Conservation (phyloP, 129 eudicot genomes). For the Gnaphalium uliginosum region DNA sequence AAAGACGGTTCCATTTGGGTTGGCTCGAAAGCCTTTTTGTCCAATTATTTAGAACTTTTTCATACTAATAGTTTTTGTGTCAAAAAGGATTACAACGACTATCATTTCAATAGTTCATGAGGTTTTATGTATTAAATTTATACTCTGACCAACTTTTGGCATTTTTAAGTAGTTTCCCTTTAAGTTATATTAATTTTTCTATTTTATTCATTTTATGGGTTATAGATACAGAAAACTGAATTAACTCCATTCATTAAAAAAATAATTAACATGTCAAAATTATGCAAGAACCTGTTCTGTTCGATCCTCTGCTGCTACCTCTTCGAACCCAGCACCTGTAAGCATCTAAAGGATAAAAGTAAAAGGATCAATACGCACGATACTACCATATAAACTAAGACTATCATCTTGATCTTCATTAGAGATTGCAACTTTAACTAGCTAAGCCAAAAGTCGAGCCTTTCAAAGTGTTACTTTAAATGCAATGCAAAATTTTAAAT, state of each 20-base stretch:
- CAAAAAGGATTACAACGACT: too few relatives aligned
- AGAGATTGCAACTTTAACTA: too few relatives aligned
- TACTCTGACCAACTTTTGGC: too few relatives aligned
- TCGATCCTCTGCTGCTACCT: constrained; percentile 91
- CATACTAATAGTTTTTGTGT: too few relatives aligned
- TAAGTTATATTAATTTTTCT: background rate
- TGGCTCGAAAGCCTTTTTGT: too few relatives aligned
- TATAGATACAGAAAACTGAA: background rate
- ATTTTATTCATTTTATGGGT: too few relatives aligned
- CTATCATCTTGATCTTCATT: background rate
- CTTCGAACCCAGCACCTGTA: constrained; percentile 76
- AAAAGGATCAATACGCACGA: background rate
- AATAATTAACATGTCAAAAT: background rate
- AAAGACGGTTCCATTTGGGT: too few relatives aligned
- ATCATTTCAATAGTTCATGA: too few relatives aligned
- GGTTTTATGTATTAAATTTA: too few relatives aligned
- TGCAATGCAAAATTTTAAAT: background rate
- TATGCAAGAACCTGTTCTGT: constrained; percentile 67
- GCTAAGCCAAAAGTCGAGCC: too few relatives aligned
- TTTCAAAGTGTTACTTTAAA: background rate
- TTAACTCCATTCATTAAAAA: background rate
- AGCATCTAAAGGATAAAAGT: constrained; percentile 62
- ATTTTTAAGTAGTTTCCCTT: background rate
- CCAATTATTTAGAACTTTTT: too few relatives aligned
- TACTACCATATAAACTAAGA: background rate